phyloP scores from a whole-genome alignment of 768 basidiomycete species.

The Hemileccinum rubropunctum region DNA sequence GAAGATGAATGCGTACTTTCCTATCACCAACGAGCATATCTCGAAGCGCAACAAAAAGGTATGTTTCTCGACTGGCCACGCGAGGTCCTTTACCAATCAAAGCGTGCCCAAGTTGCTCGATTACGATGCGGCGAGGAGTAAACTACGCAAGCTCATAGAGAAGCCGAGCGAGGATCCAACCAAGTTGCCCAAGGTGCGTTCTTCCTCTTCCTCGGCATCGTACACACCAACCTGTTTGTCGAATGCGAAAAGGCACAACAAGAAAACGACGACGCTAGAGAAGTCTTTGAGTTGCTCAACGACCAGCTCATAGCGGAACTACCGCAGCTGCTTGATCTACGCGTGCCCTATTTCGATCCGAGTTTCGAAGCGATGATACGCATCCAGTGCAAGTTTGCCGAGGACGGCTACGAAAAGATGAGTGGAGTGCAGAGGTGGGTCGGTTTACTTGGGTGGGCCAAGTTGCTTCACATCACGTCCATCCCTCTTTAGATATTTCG shows the following conservation, averaged over 20 bases:
- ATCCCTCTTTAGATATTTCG: slow-evolving; percentile 64
- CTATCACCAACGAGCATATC: slow-evolving; percentile 90
- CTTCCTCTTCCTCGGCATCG: not conserved
- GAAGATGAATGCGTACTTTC: slow-evolving; percentile 96
- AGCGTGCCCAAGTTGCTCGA: slow-evolving; percentile 69
- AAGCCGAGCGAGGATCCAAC: slow-evolving; percentile 94
- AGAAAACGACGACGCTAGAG: slow-evolving; percentile 93
- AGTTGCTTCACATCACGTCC: not conserved
- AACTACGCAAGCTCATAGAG: slow-evolving; percentile 82
- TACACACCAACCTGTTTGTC: not conserved
- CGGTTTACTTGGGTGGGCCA: slow-evolving; percentile 38
- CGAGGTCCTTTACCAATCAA: not conserved
- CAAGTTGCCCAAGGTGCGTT: slow-evolving; percentile 74
- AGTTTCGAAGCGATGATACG: slow-evolving; percentile 99
- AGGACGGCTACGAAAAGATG: slow-evolving; percentile 97
- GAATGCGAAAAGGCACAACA: slow-evolving; percentile 74
- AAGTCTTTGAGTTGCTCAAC: slow-evolving; percentile 91
- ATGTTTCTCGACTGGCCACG: not conserved
- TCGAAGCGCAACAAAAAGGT: slow-evolving; percentile 97
- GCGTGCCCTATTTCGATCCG: slow-evolving; percentile 97
- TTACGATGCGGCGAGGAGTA: slow-evolving; percentile 91
- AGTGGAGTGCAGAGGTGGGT: slow-evolving; percentile 84
- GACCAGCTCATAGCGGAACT: slow-evolving; percentile 88
- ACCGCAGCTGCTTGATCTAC: slow-evolving; percentile 89
- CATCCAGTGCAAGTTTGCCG: slow-evolving; percentile 96